Percentiles rank a stretch among this genome's conserved stretches.
These are phyloP conservation scores for Platanthera guangdongensis DNA, from an alignment of 106 monocot genomes.

Conservation along the genomic window DNA sequence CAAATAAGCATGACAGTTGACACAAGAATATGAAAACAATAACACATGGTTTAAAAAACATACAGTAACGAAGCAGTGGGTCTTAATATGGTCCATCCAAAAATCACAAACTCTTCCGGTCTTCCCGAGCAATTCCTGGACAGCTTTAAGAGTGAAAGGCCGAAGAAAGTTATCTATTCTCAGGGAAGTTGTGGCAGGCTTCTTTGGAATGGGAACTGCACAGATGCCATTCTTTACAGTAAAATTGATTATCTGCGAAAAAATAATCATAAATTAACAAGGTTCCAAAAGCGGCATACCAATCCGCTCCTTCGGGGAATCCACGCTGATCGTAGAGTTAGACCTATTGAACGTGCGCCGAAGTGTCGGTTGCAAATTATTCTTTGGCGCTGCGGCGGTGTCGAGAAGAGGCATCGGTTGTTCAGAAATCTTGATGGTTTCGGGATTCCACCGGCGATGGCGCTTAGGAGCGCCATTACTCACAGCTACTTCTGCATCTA, in stretches of 20 bases:
- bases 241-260: neutral
- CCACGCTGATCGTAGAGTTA: slow-evolving; percentile 43
- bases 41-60: neutral
- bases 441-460: slow-evolving; percentile 73
- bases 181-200: slow-evolving; percentile 9
- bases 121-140: slow-evolving; percentile 43
- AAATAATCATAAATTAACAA: neutral
- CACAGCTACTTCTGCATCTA: slow-evolving; percentile 26
- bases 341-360: slow-evolving; percentile 40
- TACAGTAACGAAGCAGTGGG: slow-evolving; percentile 62
- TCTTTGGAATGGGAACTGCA: slow-evolving; percentile 19
- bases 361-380: slow-evolving; percentile 23
- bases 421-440: slow-evolving; percentile 49
- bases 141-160: slow-evolving; percentile 40
- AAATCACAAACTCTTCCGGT: slow-evolving; percentile 45
- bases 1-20: neutral
- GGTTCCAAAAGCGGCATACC: slow-evolving; percentile 29
- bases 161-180: slow-evolving; percentile 17
- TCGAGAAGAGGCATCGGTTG: slow-evolving; percentile 26
- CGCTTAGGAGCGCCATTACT: slow-evolving; percentile 50
- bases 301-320: slow-evolving; percentile 66
- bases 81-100: slow-evolving; percentile 67
- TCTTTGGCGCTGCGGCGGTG: slow-evolving; percentile 32
- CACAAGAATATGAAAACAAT: neutral
- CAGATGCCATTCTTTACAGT: neutral